Evolutionary conservation across 495 filamentous ascomycete species (phyloP), one percentile per base, ranked within the genome.

Genomic region (Hypoxylon crocopeplum): DNA sequence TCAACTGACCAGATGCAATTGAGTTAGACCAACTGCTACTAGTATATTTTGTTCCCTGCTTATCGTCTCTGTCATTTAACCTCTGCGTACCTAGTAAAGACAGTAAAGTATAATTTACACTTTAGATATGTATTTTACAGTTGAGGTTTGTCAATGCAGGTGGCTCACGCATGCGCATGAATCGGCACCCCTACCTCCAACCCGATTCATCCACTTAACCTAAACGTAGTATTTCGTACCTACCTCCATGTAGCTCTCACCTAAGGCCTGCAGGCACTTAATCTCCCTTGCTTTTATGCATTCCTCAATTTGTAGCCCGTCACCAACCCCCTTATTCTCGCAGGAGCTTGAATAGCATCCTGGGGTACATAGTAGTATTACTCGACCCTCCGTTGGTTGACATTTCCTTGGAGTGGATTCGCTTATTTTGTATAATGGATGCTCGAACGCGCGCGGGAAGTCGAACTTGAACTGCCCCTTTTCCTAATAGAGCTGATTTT

Each of bases 231-330:
- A n/a, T n/a, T n/a, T n/a, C n/a, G n/a, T n/a, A n/a, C n/a, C n/a
- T n/a, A n/a, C n/a, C n/a, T n/a, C n/a, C n/a, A n/a, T n/a, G n/a
- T n/a, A n/a, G n/a, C n/a, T n/a, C n/a, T n/a, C n/a, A n/a, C n/a
- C n/a, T n/a, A n/a, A 40, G 8, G 5, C 32, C 46, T 4, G 2
- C 17, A 42, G 32, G 34, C 15, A 21, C 10, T 25, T 57, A 62
- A 62, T 62, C 59, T 62, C 59, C 59, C 47, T 52, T 62, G 47
- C 59, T 48, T 52, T 63, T 47, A 63, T 63, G 53, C 59, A 48
- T 22, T 40, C 39, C 36, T 48, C 22, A 29, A 48, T 21, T 41
- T 7, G 24, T 42, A 32, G 51, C 38, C 47, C 50, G 24, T 37
- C 46, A 49, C 24, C 10, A 34, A 7, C 40, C 59, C 59, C 59